Evolutionary conservation across 768 basidiomycete species (phyloP).

Genomic region (Cyathus striatus): DNA sequence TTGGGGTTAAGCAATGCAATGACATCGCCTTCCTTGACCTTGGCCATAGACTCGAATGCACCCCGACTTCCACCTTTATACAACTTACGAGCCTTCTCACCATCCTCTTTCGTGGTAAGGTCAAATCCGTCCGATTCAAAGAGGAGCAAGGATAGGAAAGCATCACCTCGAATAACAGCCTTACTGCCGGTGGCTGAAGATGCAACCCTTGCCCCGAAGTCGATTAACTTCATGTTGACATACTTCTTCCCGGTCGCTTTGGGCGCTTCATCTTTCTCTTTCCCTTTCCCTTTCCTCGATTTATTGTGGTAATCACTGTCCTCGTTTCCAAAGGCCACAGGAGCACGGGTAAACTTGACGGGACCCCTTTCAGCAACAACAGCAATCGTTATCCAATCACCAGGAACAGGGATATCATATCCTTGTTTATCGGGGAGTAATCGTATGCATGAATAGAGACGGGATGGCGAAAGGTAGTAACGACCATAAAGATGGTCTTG

Average conservation of each 20-base stretch:
- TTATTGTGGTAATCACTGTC: constrained; percentile 27
- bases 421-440: constrained; percentile 73
- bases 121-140: constrained; percentile 84
- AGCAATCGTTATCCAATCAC: constrained; percentile 95
- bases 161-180: constrained; percentile 71
- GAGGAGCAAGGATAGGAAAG: constrained; percentile 74
- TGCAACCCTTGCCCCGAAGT: constrained; percentile 65
- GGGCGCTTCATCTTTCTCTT: constrained; percentile 23
- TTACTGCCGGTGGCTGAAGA: constrained; percentile 53
- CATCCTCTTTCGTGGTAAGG: constrained; percentile 44
- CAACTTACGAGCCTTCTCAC: constrained; percentile 48
- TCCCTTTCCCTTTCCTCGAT: constrained; percentile 30
- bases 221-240: constrained; percentile 79
- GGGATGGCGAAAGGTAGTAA: constrained; percentile 85
- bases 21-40: constrained; percentile 85
- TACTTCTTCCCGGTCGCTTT: constrained; percentile 70
- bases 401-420: constrained; percentile 87
- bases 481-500: constrained; percentile 78
- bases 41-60: constrained; percentile 85
- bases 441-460: constrained; percentile 80
- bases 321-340: constrained; percentile 48
- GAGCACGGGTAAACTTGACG: constrained; percentile 66
- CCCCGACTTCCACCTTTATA: constrained; percentile 91
- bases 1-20: constrained; percentile 85
- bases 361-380: constrained; percentile 90